Evolutionary conservation across 495 filamentous ascomycete species (phyloP).

Genomic region (Penicillium samsonianum): DNA sequence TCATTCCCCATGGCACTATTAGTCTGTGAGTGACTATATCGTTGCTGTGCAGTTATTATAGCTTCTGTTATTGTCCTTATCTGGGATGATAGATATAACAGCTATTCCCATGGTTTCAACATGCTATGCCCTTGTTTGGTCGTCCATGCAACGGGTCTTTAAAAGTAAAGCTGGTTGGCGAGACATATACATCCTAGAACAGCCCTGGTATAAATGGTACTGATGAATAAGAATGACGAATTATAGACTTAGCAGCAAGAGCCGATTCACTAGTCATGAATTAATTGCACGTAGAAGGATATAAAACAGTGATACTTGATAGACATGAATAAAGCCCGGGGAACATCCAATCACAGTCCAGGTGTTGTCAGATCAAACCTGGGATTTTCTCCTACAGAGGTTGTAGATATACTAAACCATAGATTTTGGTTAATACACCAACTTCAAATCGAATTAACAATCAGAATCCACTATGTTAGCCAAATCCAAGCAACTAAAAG

Average conservation of each 20-base stretch:
- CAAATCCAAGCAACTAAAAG: background rate
- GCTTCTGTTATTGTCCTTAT: no score
- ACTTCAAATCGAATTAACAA: no score
- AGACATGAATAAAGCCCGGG: background rate
- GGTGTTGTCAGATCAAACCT: constrained; percentile 30
- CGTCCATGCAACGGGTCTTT: no score
- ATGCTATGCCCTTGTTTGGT: no score
- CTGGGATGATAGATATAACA: no score
- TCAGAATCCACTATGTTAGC: background rate
- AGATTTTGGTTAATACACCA: background rate
- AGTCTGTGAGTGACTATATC: no score
- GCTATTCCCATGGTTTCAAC: no score
- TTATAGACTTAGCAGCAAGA: no score
- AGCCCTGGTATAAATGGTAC: background rate
- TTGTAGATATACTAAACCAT: no score
- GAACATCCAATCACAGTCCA: constrained; percentile 27
- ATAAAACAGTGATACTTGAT: background rate
- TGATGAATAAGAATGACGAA: background rate
- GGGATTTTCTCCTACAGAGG: background rate
- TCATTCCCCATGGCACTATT: no score
- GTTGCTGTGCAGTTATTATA: no score
- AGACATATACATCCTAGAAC: background rate
- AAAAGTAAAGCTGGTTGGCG: background rate
- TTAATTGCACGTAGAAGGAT: background rate
- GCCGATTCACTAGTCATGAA: background rate